Evolutionary conservation across 2,329 filamentous ascomycete genomes (phyloP), one percentile per base, ranked within the genome.

Genomic region (Aspergillus melleus): DNA sequence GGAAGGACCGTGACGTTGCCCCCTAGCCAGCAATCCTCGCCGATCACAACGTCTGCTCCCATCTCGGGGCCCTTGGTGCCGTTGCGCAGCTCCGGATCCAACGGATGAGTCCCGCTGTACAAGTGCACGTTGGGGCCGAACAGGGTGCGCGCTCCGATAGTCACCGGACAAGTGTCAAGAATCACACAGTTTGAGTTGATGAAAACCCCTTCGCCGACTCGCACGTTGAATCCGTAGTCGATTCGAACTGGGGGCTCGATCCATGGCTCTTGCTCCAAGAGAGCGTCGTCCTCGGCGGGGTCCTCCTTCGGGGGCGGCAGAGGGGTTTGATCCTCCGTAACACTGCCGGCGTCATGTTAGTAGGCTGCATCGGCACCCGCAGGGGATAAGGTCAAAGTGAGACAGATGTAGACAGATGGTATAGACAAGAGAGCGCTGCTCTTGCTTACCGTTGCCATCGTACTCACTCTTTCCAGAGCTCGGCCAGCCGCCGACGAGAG

Each of bases 1-100:
- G 90, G 87, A 49, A 93, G 78, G 19, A 96, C 84, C 22, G 81
- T 85, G 5, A 86, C 87, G 69, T 88, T 88, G 0, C 90, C 90
- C 1, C 88, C 90, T 30, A 94, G 76, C 90, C 90, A 92, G 76
- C 90, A 90, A 77, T 96, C 92, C 64, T 92, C 88, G 0, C 88
- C 91, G 55, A 96, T 86, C 36, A 80, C 83, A 62, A 96, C 90
- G 10, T 89, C 85, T 66, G 85, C 86, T 0, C 91, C 92, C 9
- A 79, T 69, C 74, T 96, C 92, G 0, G 91, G 91, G 0, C 92
- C 92, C 14, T 84, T 81, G 0, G 84, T 88, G 0, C 92, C 91
- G 69, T 93, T 89, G 30, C 92, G 85, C 5, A 94, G 65, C 0
- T 82, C 82, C 0, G 90, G 90, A 66, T 96, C 90, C 0, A 92